These are phyloP conservation scores for Backusella westeae DNA, from an alignment of 192 early-diverging fungal genomes.

Conservation along the genomic window DNA sequence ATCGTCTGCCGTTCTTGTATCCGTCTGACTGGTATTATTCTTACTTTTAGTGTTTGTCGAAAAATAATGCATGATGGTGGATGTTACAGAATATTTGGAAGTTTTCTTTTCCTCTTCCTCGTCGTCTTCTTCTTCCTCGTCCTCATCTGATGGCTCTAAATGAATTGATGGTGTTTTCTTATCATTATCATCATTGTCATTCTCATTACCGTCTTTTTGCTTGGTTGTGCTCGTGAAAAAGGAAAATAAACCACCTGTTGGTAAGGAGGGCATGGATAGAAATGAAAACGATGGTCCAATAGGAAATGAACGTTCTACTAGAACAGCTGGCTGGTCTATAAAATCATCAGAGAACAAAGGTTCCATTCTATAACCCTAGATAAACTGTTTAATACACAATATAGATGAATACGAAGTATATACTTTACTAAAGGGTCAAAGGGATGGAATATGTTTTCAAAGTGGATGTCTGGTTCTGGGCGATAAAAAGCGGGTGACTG, in stretches of 20 bases:
- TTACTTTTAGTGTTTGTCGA: neutral
- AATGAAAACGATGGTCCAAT: slow-evolving; percentile 35
- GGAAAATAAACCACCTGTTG: slow-evolving; percentile 19
- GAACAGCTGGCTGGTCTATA: slow-evolving; percentile 36
- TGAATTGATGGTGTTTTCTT: neutral
- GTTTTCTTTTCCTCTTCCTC: neutral
- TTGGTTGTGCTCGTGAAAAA: slow-evolving; percentile 10
- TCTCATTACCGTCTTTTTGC: neutral
- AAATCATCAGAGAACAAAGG: slow-evolving; percentile 47
- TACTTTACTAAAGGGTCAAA: slow-evolving; percentile 60
- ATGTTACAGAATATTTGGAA: neutral
- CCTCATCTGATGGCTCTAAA: neutral
- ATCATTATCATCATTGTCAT: neutral
- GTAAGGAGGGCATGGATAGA: slow-evolving; percentile 35
- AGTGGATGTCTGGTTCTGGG: slow-evolving; percentile 50
- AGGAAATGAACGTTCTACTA: slow-evolving; percentile 31
- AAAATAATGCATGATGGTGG: slow-evolving; percentile 1
- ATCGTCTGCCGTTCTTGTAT: neutral
- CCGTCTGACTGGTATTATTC: neutral
- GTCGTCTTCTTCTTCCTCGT: neutral
- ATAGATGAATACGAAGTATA: neutral
- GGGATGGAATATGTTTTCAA: slow-evolving; percentile 75
- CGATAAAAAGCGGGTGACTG: slow-evolving; percentile 49
- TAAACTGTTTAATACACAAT: neutral
- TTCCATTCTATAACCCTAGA: slow-evolving; percentile 64